Base-by-base conservation (phyloP, 2,329 filamentous ascomycete genomes). In the Mycogone perniciosa region DNA sequence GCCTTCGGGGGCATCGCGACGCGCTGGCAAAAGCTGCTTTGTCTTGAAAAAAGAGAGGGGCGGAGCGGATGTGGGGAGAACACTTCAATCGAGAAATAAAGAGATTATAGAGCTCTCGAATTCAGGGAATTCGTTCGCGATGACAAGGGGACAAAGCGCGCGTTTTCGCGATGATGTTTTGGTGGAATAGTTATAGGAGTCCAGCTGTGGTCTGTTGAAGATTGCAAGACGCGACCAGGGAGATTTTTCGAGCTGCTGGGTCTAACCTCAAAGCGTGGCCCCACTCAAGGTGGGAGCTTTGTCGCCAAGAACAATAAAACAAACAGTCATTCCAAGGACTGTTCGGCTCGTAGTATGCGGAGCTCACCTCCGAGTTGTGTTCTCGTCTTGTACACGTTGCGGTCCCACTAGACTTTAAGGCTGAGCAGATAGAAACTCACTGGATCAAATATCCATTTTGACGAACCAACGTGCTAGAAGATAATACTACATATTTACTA, bases 1-100 rank as follows among this genome's bases (percentile, higher is more conserved):
- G 61, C 57, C 59, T 60, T 60, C 38, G 66, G 59, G 48, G 66
- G 60, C 65, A 68, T 68, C 55, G 60, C 60, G 62, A 58, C 46
- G 52, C 52, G 52, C 39, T 46, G 31, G 6, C 33, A 31, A 38
- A 8, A 33, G 34, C 31, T 7, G 38, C 33, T 43, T 40, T 30
- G 34, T 7, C 3, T 5, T 31, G 33, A 11, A 31, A n/a, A 11
- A 29, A 33, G 33, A 8, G 29, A 40, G 34, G 31, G n/a, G 7
- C 29, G 20, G 39, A 7, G 34, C 31, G n/a, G 42, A 31, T 27
- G 29, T 13, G 2, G 37, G n/a, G 34, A 10, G 40, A n/a, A 52
- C 20, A n/a, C 37, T 41, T 38, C 48, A 46, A 51, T 51, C 41
- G 43, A 35, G 37, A 30, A 20, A 43, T 30, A 46, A 26, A 27